These are phyloP conservation scores for Capronia americana DNA, from an alignment of 2,329 filamentous ascomycete species.

Conservation along the genomic window DNA sequence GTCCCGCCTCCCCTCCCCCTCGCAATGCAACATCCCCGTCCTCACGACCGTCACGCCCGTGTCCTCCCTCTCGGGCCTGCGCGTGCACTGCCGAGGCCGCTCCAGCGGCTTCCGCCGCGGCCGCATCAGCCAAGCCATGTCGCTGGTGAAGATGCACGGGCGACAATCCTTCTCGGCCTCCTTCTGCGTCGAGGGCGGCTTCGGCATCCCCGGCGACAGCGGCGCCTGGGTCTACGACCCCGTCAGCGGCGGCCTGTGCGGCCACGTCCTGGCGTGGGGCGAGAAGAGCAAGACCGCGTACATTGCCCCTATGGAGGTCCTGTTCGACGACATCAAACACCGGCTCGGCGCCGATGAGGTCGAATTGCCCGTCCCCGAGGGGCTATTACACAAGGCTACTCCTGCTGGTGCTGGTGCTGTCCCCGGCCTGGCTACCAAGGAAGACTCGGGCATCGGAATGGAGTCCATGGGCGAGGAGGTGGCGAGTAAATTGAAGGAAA, in stretches of 20 bases:
- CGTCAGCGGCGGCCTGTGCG: constrained; percentile 77
- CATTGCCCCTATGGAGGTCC: constrained; percentile 92
- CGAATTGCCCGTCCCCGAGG: constrained; percentile 31
- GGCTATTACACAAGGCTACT: background rate
- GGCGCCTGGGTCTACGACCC: constrained; percentile 92
- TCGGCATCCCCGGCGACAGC: constrained; percentile 78
- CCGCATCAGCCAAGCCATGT: constrained; percentile 76
- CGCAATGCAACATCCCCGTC: constrained; percentile 18
- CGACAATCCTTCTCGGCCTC: constrained; percentile 79
- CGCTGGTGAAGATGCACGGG: constrained; percentile 85
- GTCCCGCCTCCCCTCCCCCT: background rate
- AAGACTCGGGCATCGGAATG: constrained; percentile 21
- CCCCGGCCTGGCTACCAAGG: background rate
- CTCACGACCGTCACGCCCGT: constrained; percentile 62
- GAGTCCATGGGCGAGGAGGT: constrained; percentile 19
- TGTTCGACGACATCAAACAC: constrained; percentile 75
- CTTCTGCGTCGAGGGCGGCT: constrained; percentile 62
- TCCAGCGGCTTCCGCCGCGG: constrained; percentile 84
- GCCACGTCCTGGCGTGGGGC: constrained; percentile 89
- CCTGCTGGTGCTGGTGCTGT: background rate
- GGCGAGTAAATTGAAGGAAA: constrained; percentile 15
- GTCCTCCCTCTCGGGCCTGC: constrained; percentile 71
- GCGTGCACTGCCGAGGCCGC: constrained; percentile 86
- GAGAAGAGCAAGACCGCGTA: constrained; percentile 81
- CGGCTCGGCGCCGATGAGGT: constrained; percentile 34